Evolutionary conservation across 2,329 filamentous ascomycete genomes (phyloP).

Genomic region (Clarireedia homoeocarpa): DNA sequence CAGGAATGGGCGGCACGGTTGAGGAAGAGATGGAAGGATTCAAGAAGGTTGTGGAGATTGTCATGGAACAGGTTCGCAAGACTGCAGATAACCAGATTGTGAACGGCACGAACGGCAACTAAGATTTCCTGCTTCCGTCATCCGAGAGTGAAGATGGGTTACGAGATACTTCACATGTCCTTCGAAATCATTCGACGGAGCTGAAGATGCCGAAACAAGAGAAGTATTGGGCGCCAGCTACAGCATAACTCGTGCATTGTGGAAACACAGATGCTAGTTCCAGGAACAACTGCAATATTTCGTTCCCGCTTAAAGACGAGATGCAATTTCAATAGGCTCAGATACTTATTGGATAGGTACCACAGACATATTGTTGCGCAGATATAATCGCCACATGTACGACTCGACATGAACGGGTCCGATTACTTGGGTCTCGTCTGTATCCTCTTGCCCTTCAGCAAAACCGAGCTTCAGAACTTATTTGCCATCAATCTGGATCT

Average conservation of each 20-base stretch:
- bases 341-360: neutral
- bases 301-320: neutral
- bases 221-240: neutral
- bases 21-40: conserved; percentile 95
- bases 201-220: neutral
- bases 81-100: conserved; percentile 19
- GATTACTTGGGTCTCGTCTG: conserved; percentile 7
- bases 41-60: conserved; percentile 62
- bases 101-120: conserved; percentile 8
- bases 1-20: conserved; percentile 69
- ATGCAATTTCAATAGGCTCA: neutral
- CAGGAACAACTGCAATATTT: neutral
- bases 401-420: conserved; percentile 5
- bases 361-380: conserved; percentile 1
- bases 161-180: neutral
- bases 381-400: conserved; percentile 7
- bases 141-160: neutral
- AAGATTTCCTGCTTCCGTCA: no score
- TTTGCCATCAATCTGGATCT: neutral
- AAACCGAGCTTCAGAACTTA: neutral
- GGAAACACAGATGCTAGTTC: neutral
- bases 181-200: neutral
- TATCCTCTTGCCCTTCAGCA: neutral
- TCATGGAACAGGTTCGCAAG: conserved; percentile 46
- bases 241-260: conserved; percentile 4